Conservation (phyloP, 2,329 filamentous ascomycete genomes). For the Helminthosporium solani region DNA sequence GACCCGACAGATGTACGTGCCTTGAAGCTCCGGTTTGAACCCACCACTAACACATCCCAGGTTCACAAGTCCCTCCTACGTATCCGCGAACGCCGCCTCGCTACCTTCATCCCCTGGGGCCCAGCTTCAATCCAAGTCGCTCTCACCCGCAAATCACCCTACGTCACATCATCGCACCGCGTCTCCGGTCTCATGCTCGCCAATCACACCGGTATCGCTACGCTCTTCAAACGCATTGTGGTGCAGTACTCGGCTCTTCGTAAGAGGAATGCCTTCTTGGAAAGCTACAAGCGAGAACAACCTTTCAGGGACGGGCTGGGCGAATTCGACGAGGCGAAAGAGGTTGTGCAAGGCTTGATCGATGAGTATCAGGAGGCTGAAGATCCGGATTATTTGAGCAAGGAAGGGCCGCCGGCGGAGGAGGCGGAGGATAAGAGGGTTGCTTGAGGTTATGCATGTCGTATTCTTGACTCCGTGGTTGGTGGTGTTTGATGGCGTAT, state of each 20-base stretch:
- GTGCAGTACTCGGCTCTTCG: slow-evolving; percentile 90
- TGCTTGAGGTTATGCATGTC: too few relatives aligned
- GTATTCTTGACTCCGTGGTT: too few relatives aligned
- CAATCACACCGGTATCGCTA: slow-evolving; percentile 96
- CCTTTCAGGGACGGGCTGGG: slow-evolving; percentile 88
- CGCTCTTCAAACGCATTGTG: slow-evolving; percentile 92
- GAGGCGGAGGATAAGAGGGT: slow-evolving; percentile 37
- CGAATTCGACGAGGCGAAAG: slow-evolving; percentile 92
- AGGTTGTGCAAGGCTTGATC: slow-evolving; percentile 89
- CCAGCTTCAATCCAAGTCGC: slow-evolving; percentile 97
- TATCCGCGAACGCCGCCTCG: slow-evolving; percentile 89
- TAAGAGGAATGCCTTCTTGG: slow-evolving; percentile 95
- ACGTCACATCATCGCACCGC: slow-evolving; percentile 88
- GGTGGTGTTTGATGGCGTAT: neutral
- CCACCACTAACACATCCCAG: slow-evolving; percentile 32
- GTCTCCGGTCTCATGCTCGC: slow-evolving; percentile 97
- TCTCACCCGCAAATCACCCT: slow-evolving; percentile 92
- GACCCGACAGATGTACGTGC: slow-evolving; percentile 80
- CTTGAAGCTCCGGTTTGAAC: neutral
- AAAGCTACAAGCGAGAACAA: slow-evolving; percentile 92
- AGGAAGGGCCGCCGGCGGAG: slow-evolving; percentile 54
- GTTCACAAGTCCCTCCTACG: slow-evolving; percentile 96
- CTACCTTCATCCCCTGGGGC: slow-evolving; percentile 97
- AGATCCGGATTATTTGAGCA: slow-evolving; percentile 82
- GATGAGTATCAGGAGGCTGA: slow-evolving; percentile 96